Evolutionary conservation across 129 eudicot species (phyloP), one percentile per base, ranked within the genome.

Genomic region (Escallonia rubra): DNA sequence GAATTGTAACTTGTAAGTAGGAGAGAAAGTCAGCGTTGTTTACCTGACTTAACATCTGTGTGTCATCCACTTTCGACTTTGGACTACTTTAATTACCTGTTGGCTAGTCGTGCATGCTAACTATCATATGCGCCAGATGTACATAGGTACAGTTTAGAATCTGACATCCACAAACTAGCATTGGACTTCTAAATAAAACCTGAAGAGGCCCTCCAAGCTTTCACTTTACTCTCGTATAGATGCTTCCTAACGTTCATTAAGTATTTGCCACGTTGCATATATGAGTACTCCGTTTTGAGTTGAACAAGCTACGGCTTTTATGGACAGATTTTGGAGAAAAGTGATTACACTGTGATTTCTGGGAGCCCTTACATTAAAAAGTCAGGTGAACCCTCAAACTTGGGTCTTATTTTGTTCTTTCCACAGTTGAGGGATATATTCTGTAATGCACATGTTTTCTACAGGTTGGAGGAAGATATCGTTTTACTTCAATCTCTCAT

Each of bases 401-500:
- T 40, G 45, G 65, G 39, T 51, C 50, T 39, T 56, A 7, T 67
- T 7, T 60, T 54, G 70, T 64, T 47, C 7, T 38, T 59, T 43
- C 48, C 53, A 43, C 70, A 58, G 64, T 66, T 56, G 41, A 72
- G 52, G 57, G 59, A 67, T 78, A 39, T 45, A 52, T 68, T 63
- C 57, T 59, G 55, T 15, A 13, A 8, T 4, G 43, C 38, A 10
- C 44, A 15, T 59, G 65, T 55, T 41, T 2, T 63, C 51, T 75
- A 57, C 81, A 94, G 99, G 99, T 61, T 94, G 99, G 99, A 85
- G 99, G 80, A 94, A 94, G 90, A 94, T 94, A 74, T 88, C 99
- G 63, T 90, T 83, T 75, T 94, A 85, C 78, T 94, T 94, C 86
- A 90, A 94, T 73, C 74, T 94, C 11, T 94, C 99, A 16, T 94